Percentiles rank a stretch among this genome's conserved stretches.
phyloP scores from a whole-genome alignment of 2,329 filamentous ascomycete genomes.

The Ciborinia camelliae region DNA sequence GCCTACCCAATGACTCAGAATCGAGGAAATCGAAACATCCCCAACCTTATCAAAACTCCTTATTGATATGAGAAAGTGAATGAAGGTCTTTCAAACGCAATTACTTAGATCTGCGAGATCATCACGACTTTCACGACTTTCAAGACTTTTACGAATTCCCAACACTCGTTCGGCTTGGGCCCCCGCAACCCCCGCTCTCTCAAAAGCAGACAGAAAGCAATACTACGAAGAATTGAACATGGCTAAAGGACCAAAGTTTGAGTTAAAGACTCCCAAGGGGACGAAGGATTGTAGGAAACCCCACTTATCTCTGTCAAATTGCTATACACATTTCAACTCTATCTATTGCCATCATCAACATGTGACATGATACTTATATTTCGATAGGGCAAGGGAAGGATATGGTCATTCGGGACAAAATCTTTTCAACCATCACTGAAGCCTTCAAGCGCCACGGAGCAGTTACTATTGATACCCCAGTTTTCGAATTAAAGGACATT shows the following conservation, averaged over 20 bases:
- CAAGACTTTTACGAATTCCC: slow-evolving; percentile 22
- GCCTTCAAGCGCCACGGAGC: slow-evolving; percentile 84
- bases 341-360: background rate
- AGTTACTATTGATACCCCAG: slow-evolving; percentile 74
- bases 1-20: slow-evolving; percentile 35
- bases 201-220: slow-evolving; percentile 23
- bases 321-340: slow-evolving; percentile 11
- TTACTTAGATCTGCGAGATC: slow-evolving; percentile 36
- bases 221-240: slow-evolving; percentile 30
- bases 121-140: slow-evolving; percentile 26
- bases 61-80: slow-evolving; percentile 29
- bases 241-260: slow-evolving; percentile 51
- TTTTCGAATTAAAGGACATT: slow-evolving; percentile 85
- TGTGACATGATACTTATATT: slow-evolving; percentile 29
- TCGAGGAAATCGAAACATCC: slow-evolving; percentile 15
- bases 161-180: slow-evolving; percentile 20
- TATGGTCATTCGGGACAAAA: slow-evolving; percentile 76
- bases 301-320: slow-evolving; percentile 6
- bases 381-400: slow-evolving; percentile 64
- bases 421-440: slow-evolving; percentile 70
- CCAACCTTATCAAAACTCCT: slow-evolving; percentile 20
- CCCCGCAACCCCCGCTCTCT: slow-evolving; percentile 25
- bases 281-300: slow-evolving; percentile 69
- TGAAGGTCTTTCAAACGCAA: slow-evolving; percentile 32
- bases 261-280: slow-evolving; percentile 86